Conservation (phyloP, 2,329 filamentous ascomycete species). For the Delphinella strobiligena region DNA sequence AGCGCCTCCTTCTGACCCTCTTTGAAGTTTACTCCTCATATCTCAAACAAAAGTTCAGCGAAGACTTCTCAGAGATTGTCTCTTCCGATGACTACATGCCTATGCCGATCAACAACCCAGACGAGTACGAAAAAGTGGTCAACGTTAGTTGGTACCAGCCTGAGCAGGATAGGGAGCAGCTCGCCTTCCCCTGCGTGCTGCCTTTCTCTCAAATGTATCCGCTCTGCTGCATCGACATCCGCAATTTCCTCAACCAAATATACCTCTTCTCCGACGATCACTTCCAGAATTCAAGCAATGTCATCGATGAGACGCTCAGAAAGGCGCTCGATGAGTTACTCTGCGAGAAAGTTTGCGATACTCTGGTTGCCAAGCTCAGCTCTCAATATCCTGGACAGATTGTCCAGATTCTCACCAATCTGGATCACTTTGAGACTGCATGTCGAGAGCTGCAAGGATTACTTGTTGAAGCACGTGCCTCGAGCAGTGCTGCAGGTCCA, state of each 20-base stretch:
- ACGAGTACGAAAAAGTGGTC: constrained; percentile 92
- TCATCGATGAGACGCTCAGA: constrained; percentile 76
- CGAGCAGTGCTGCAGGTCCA: constrained; percentile 66
- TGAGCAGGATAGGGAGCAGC: constrained; percentile 61
- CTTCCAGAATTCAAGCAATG: constrained; percentile 75
- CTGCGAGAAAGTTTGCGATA: constrained; percentile 81
- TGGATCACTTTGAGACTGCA: constrained; percentile 92
- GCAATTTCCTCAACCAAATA: constrained; percentile 95
- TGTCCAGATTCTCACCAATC: constrained; percentile 93
- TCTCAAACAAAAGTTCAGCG: constrained; percentile 80
- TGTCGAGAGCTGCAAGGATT: constrained; percentile 82
- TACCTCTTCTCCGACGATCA: constrained; percentile 97
- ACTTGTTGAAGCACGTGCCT: constrained; percentile 72
- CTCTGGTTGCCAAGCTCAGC: constrained; percentile 72
- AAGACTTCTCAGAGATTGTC: constrained; percentile 80
- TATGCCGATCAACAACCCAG: constrained; percentile 82
- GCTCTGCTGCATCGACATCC: constrained; percentile 92
- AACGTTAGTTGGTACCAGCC: constrained; percentile 94
- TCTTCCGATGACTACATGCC: constrained; percentile 99
- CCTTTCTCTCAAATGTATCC: constrained; percentile 99
- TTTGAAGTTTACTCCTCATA: constrained; percentile 92
- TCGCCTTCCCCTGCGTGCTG: constrained; percentile 82
- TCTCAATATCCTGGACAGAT: constrained; percentile 96
- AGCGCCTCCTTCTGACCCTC: constrained; percentile 72
- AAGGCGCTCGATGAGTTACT: constrained; percentile 91